phyloP scores from a whole-genome alignment of 2,329 filamentous ascomycete genomes.

The Xylariaceae sp. region DNA sequence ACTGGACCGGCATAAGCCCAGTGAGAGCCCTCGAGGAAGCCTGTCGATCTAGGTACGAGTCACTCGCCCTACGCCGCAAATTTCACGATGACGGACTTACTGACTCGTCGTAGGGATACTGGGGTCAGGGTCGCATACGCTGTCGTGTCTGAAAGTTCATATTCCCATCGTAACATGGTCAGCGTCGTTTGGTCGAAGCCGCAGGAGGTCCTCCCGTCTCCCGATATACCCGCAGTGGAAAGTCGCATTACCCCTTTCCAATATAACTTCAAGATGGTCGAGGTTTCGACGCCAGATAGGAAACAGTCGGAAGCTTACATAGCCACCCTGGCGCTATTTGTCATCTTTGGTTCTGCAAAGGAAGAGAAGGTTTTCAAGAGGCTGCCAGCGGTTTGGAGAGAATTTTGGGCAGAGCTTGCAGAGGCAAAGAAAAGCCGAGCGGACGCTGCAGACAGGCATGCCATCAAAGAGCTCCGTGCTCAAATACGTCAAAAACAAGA shows the following conservation, averaged over 20 bases:
- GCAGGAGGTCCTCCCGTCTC: slow-evolving; percentile 45
- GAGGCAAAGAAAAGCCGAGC: slow-evolving; percentile 64
- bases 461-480: slow-evolving; percentile 64
- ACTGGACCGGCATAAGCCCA: slow-evolving; percentile 72
- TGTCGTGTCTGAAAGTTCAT: slow-evolving; percentile 67
- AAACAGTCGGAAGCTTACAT: slow-evolving; percentile 86
- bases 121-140: slow-evolving; percentile 63
- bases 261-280: slow-evolving; percentile 69
- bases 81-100: background rate
- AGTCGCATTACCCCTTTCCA: slow-evolving; percentile 42
- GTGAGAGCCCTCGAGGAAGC: slow-evolving; percentile 77
- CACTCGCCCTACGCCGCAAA: background rate
- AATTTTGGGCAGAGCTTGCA: slow-evolving; percentile 78
- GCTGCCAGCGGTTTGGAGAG: slow-evolving; percentile 75
- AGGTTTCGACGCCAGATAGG: slow-evolving; percentile 66
- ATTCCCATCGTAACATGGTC: slow-evolving; percentile 71
- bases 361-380: slow-evolving; percentile 82
- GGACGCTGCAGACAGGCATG: slow-evolving; percentile 66
- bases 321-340: slow-evolving; percentile 76
- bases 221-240: slow-evolving; percentile 40
- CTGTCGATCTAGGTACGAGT: slow-evolving; percentile 67
- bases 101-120: slow-evolving; percentile 54
- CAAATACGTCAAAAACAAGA: slow-evolving; percentile 66
- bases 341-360: slow-evolving; percentile 70
- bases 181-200: slow-evolving; percentile 75